Conservation (phyloP, 1,284 basidiomycete species). For the Testicularia cyperi region DNA sequence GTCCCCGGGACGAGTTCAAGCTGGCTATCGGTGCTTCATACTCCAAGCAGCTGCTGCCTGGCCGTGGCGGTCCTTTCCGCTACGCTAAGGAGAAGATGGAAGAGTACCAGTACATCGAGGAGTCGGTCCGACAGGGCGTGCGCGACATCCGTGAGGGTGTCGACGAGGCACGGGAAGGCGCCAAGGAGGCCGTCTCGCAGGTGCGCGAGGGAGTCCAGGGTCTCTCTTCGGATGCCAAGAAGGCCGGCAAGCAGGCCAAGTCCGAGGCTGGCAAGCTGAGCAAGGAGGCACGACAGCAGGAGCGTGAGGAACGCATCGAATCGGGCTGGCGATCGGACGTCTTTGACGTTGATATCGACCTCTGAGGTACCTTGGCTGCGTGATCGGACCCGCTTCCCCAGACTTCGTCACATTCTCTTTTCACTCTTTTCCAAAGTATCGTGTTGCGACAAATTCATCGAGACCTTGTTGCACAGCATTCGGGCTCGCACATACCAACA, state of each 20-base stretch:
- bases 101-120: conserved; percentile 56
- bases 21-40: conserved; percentile 63
- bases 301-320: conserved; percentile 57
- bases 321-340: conserved; percentile 62
- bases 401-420: too few relatives aligned
- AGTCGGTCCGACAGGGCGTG: conserved; percentile 19
- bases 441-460: too few relatives aligned
- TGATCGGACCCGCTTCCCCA: too few relatives aligned
- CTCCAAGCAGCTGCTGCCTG: conserved; percentile 61
- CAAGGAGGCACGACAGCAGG: conserved; percentile 55
- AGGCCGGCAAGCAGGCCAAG: conserved; percentile 36
- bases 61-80: conserved; percentile 48
- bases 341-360: conserved; percentile 54
- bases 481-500: not conserved
- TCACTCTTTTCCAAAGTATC: too few relatives aligned
- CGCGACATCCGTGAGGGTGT: conserved; percentile 11
- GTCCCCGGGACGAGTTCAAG: conserved; percentile 62
- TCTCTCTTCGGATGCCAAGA: conserved; percentile 38
- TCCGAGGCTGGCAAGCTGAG: conserved; percentile 41
- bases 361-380: too few relatives aligned
- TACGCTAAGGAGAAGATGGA: conserved; percentile 59
- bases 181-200: conserved; percentile 28
- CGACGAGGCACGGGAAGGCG: conserved; percentile 18
- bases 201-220: conserved; percentile 27
- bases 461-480: too few relatives aligned